A percentile compares a stretch with the other conserved stretches of the same genome.
Evolutionary conservation across 2,329 filamentous ascomycete species (phyloP).

Genomic region (Rhynchosporium graminicola): DNA sequence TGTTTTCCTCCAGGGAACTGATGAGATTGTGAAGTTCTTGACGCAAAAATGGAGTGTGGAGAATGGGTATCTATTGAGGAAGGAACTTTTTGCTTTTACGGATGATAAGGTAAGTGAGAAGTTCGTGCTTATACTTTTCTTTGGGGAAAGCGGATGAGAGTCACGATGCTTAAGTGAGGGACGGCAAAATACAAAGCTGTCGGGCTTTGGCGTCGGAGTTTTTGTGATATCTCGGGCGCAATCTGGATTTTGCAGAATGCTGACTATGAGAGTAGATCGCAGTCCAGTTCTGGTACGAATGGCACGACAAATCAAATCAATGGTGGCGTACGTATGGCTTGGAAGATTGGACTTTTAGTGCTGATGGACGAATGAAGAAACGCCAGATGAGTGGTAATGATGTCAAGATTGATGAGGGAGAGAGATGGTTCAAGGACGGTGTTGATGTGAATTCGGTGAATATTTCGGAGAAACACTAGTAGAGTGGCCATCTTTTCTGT

Average conservation of each 20-base stretch:
- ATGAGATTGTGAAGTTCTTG: conserved; percentile 68
- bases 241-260: background rate
- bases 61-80: conserved; percentile 70
- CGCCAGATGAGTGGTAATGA: conserved; percentile 77
- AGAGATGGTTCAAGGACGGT: conserved; percentile 70
- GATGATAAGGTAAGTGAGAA: conserved; percentile 56
- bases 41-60: conserved; percentile 74
- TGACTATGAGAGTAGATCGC: conserved; percentile 56
- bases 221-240: too few relatives aligned
- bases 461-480: conserved; percentile 71
- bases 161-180: too few relatives aligned
- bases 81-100: conserved; percentile 79
- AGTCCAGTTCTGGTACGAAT: conserved; percentile 79
- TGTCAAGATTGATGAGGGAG: conserved; percentile 59
- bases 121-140: too few relatives aligned
- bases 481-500: conserved; percentile 15
- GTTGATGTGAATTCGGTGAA: conserved; percentile 68
- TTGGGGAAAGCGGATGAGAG: too few relatives aligned
- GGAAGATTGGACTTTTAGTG: conserved; percentile 76
- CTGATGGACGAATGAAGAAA: conserved; percentile 71
- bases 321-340: conserved; percentile 90
- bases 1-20: conserved; percentile 67
- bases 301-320: conserved; percentile 70
- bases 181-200: too few relatives aligned
- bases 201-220: too few relatives aligned